Conservation (phyloP, 2,329 filamentous ascomycete genomes). For the Colletotrichum sp. region DNA sequence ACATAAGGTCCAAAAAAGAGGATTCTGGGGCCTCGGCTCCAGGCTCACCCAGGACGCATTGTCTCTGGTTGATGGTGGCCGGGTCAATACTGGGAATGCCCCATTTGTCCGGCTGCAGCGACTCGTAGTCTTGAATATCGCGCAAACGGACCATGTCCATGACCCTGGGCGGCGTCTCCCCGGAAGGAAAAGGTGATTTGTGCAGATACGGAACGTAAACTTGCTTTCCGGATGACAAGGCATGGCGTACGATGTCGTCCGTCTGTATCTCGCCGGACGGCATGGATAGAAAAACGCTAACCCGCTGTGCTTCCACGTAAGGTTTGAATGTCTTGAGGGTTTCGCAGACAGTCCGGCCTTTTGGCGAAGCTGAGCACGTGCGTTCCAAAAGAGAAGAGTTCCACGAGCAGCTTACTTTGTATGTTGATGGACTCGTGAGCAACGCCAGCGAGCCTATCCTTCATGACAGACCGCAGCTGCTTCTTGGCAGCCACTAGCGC, state of each 20-base stretch:
- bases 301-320: constrained; percentile 74
- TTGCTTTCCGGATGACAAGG: constrained; percentile 75
- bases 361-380: neutral
- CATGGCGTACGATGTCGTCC: constrained; percentile 79
- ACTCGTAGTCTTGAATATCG: constrained; percentile 77
- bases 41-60: constrained; percentile 73
- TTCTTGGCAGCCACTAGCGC: constrained; percentile 72
- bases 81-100: constrained; percentile 86
- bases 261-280: constrained; percentile 86
- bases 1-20: constrained; percentile 73
- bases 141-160: constrained; percentile 95
- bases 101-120: constrained; percentile 81
- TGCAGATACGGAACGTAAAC: constrained; percentile 94
- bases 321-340: constrained; percentile 70
- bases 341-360: constrained; percentile 70
- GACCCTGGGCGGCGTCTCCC: constrained; percentile 63
- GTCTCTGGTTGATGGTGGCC: constrained; percentile 66
- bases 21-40: constrained; percentile 43
- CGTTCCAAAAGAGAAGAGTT: neutral
- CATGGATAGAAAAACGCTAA: constrained; percentile 95
- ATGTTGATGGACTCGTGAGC: constrained; percentile 62
- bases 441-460: constrained; percentile 65
- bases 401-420: constrained; percentile 68
- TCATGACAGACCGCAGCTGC: constrained; percentile 74
- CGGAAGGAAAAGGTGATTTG: constrained; percentile 51